These are phyloP conservation scores for Alternaria triticina DNA, from an alignment of 2,329 filamentous ascomycete species.

Conservation along the genomic window DNA sequence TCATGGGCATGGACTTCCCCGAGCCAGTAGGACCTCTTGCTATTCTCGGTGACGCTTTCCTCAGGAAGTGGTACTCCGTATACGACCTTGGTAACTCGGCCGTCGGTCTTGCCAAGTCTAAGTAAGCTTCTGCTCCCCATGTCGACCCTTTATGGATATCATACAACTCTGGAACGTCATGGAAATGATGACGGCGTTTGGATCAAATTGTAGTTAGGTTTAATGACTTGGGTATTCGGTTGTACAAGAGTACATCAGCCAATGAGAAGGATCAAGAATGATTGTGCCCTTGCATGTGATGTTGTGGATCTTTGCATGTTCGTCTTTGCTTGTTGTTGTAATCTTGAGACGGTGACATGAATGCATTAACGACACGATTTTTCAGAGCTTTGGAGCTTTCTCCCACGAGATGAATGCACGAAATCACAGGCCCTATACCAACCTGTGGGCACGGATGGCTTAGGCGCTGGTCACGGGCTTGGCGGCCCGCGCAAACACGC, in stretches of 20 bases:
- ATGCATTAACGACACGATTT: no score
- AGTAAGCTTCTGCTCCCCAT: constrained; percentile 53
- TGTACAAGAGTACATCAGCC: constrained; percentile 18
- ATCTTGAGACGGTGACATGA: background rate
- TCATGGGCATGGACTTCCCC: constrained; percentile 91
- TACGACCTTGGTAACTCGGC: constrained; percentile 91
- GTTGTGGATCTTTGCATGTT: background rate
- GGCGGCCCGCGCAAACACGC: no score
- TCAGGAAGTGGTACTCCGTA: constrained; percentile 90
- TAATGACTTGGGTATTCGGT: constrained; percentile 16
- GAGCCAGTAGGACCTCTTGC: constrained; percentile 88
- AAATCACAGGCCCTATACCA: no score
- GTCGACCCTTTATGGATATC: background rate
- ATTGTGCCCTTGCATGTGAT: background rate
- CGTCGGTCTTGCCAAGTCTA: constrained; percentile 87
- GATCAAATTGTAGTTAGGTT: constrained; percentile 30
- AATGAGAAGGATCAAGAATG: constrained; percentile 2
- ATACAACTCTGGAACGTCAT: constrained; percentile 7
- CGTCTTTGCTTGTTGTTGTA: background rate
- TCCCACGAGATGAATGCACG: no score
- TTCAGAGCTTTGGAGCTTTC: no score
- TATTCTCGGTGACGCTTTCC: constrained; percentile 87
- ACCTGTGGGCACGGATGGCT: no score
- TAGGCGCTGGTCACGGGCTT: no score
- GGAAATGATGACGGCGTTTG: constrained; percentile 15